These are phyloP conservation scores for Suillus spraguei DNA, from an alignment of 768 basidiomycete species.

Conservation along the genomic window DNA sequence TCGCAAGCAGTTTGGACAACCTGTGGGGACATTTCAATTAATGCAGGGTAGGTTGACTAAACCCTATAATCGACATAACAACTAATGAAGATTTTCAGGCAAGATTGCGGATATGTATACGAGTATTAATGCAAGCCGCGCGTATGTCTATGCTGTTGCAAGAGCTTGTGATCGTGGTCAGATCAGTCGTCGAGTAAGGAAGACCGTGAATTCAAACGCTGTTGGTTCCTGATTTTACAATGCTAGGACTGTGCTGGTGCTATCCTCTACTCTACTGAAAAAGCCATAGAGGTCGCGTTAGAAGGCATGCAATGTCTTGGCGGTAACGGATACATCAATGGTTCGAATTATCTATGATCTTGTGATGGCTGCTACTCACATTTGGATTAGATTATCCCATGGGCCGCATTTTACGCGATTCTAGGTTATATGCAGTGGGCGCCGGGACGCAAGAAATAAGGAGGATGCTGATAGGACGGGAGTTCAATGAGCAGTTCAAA, in stretches of 20 bases:
- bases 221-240: constrained; percentile 13
- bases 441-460: constrained; percentile 98
- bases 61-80: background rate
- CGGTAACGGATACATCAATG: constrained; percentile 96
- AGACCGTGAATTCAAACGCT: background rate
- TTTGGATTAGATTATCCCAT: constrained; percentile 77
- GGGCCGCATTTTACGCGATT: constrained; percentile 85
- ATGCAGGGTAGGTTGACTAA: constrained; percentile 78
- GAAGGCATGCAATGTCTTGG: constrained; percentile 94
- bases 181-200: constrained; percentile 73
- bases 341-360: constrained; percentile 40
- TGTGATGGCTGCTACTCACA: constrained; percentile 4
- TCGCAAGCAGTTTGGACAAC: constrained; percentile 86
- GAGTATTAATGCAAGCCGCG: constrained; percentile 82
- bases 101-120: constrained; percentile 96
- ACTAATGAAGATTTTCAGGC: constrained; percentile 39
- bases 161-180: constrained; percentile 82
- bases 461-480: constrained; percentile 91
- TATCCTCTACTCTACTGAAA: constrained; percentile 91
- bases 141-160: constrained; percentile 94
- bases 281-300: constrained; percentile 86
- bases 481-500: constrained; percentile 77
- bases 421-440: constrained; percentile 89
- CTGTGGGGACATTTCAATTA: constrained; percentile 88
- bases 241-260: constrained; percentile 91